Base-by-base conservation (phyloP, 768 basidiomycete species). In the Mycena sanguinolenta region DNA sequence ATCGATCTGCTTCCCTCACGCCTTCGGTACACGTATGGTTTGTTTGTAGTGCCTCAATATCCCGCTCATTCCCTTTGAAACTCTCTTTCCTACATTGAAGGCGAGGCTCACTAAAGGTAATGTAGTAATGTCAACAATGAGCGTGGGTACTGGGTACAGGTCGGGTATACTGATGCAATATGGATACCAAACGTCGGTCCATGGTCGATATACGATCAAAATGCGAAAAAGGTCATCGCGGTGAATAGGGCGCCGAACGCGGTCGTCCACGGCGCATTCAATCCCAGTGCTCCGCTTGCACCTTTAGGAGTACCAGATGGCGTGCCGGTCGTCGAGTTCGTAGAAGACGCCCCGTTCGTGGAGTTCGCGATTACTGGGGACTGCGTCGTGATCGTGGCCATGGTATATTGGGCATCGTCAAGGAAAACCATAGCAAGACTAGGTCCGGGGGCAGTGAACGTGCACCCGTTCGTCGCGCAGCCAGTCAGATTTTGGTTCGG, bases 371-470 rank as follows among this genome's bases (percentile, higher is more conserved):
- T 19, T n/a, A n/a, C n/a, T n/a, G n/a, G n/a, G n/a, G n/a, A n/a
- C 49, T 49, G 59, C 21, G 38, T 32, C 10, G 46, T 52, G 38
- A 58, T 39, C 25, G n/a, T n/a, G n/a, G n/a, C n/a, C n/a, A 21
- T 30, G 14, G 2, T 23, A 8, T 42, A 38, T 53, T 73, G 72
- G 27, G 65, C 42, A 25, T 63, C 42, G 34, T 73, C 72, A 36
- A 73, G 54, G 58, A 86, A 86, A 23, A 89, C 83, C 23, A 89
- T 81, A 0, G 87, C 84, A 59, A 87, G 70, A n/a, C 84, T 85
- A 16, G 87, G 84, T 14, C 83, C 84, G 21, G 86, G 87, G 2
- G 88, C 85, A 50, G 80, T 78, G 44, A 88, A 76, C 0, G 82
- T 79, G 74, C 88, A 88, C 3, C 86, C 86, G 32, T 78, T 79